Conservation (phyloP, 495 filamentous ascomycete species). For the Mycothermus thermophilus region DNA sequence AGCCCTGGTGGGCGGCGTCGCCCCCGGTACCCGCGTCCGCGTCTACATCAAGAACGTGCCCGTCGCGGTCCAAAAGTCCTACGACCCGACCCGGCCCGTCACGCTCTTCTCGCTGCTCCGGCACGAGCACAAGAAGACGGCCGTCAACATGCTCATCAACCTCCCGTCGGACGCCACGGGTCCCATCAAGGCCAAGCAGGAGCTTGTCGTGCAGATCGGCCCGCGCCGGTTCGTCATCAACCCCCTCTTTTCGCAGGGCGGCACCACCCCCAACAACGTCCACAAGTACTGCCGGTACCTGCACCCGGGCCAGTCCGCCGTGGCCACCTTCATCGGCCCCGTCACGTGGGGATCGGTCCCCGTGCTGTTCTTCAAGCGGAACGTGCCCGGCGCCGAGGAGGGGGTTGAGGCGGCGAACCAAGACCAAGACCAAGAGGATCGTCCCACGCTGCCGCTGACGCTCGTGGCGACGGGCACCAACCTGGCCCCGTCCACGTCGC, state of each 20-base stretch:
- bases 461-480: constrained; percentile 78
- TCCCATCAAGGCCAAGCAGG: constrained; percentile 78
- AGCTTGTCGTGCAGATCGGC: constrained; percentile 78
- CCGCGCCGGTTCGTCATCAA: constrained; percentile 75
- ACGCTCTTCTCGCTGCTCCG: constrained; percentile 72
- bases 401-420: constrained; percentile 7
- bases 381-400: constrained; percentile 10
- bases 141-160: constrained; percentile 73
- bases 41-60: constrained; percentile 68
- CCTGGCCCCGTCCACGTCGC: constrained; percentile 59
- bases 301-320: constrained; percentile 78
- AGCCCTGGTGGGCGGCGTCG: constrained; percentile 71
- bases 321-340: constrained; percentile 81
- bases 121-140: constrained; percentile 87
- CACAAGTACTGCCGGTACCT: constrained; percentile 93
- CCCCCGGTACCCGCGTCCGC: constrained; percentile 65
- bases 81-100: constrained; percentile 44
- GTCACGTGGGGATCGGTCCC: constrained; percentile 88
- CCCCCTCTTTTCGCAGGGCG: constrained; percentile 72
- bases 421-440: constrained; percentile 17
- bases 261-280: constrained; percentile 83
- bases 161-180: constrained; percentile 54
- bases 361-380: constrained; percentile 65
- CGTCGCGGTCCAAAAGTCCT: constrained; percentile 36
- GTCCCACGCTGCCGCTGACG: constrained; percentile 32